A percentile compares a stretch with the other conserved stretches of the same genome.
phyloP scores from a whole-genome alignment of 2,329 filamentous ascomycete genomes.

The Calonectria multiphialidica region DNA sequence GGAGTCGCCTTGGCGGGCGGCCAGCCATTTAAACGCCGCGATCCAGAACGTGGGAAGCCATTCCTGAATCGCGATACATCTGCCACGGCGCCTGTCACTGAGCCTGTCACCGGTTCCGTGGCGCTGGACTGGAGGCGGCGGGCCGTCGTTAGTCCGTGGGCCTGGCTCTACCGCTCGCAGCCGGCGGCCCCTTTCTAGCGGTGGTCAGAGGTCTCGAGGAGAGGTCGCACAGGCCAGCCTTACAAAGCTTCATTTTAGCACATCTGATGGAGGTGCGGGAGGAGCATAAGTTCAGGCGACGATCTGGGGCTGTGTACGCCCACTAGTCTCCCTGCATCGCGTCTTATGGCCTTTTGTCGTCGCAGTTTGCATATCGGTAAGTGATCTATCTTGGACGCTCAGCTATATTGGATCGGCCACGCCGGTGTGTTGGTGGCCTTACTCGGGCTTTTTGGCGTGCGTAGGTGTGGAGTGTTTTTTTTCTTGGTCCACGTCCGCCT shows the following conservation, averaged over 20 bases:
- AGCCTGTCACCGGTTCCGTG: neutral
- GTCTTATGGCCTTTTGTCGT: neutral
- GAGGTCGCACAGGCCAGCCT: slow-evolving; percentile 1
- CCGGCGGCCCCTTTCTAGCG: neutral
- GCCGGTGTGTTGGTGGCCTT: neutral
- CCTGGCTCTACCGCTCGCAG: neutral
- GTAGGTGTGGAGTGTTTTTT: neutral
- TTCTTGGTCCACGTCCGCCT: neutral
- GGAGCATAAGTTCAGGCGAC: slow-evolving; percentile 16
- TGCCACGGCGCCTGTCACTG: too few relatives aligned
- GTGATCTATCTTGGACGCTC: neutral
- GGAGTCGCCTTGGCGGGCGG: neutral
- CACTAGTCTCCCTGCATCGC: neutral
- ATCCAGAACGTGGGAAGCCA: neutral
- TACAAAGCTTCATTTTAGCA: slow-evolving; percentile 7
- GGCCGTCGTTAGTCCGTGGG: slow-evolving; percentile 4
- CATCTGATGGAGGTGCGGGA: neutral
- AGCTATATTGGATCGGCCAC: slow-evolving; percentile 16
- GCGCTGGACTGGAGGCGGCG: neutral
- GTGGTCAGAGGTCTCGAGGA: neutral
- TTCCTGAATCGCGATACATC: neutral
- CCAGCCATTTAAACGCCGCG: neutral
- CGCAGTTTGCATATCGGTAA: neutral
- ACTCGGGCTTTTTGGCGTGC: neutral
- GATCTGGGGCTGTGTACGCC: slow-evolving; percentile 12